These are phyloP conservation scores for Venturia oleaginea DNA, from an alignment of 2,329 filamentous ascomycete species.

Conservation along the genomic window DNA sequence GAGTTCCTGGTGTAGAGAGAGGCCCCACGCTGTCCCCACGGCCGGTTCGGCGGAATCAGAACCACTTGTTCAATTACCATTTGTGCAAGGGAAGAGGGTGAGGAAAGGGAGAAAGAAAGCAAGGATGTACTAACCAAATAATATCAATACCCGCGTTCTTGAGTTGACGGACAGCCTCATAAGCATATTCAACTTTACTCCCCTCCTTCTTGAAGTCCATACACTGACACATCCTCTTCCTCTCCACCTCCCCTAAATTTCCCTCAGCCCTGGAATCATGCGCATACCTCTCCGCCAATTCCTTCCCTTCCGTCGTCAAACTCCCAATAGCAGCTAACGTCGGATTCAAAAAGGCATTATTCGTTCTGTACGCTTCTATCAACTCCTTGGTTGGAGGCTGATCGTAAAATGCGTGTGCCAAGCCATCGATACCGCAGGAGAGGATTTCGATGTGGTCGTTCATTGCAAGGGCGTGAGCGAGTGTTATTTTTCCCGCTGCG, in stretches of 20 bases:
- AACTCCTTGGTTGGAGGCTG: conserved; percentile 29
- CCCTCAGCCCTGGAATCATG: conserved; percentile 29
- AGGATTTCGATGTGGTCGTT: conserved; percentile 35
- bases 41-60: conserved; percentile 36
- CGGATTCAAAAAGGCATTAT: conserved; percentile 34
- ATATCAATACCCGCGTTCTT: conserved; percentile 33
- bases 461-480: conserved; percentile 33
- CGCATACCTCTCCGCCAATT: conserved; percentile 31
- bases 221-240: conserved; percentile 31
- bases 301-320: conserved; percentile 32
- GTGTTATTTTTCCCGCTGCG: conserved; percentile 27
- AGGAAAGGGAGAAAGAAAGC: not conserved
- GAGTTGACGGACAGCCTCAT: conserved; percentile 32
- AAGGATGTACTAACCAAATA: conserved; percentile 25
- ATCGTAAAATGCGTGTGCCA: conserved; percentile 37
- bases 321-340: conserved; percentile 33
- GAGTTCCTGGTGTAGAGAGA: conserved; percentile 35
- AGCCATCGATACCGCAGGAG: conserved; percentile 32
- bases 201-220: conserved; percentile 29
- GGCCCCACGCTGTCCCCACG: conserved; percentile 35
- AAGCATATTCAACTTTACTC: conserved; percentile 31
- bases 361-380: conserved; percentile 33
- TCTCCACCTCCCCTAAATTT: conserved; percentile 26
- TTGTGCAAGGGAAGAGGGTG: not conserved
- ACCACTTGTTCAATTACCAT: conserved; percentile 23